Evolutionary conservation across 2,329 filamentous ascomycete species (phyloP).

Genomic region (Ilyonectria destructans): DNA sequence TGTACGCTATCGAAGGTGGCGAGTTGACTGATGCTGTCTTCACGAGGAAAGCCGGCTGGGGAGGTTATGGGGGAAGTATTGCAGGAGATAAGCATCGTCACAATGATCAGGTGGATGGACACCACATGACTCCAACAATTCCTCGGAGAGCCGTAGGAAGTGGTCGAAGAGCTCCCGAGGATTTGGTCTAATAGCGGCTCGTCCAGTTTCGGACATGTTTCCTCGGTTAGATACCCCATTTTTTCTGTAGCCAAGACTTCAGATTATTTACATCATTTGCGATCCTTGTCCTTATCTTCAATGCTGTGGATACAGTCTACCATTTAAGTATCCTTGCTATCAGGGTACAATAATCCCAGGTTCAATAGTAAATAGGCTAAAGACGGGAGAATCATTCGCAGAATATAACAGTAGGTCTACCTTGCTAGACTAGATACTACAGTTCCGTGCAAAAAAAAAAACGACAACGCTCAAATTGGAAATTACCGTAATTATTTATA

Average conservation of each 20-base stretch:
- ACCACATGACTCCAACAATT: constrained; percentile 27
- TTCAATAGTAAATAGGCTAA: too few relatives aligned
- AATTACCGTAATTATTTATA: too few relatives aligned
- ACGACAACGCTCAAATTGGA: too few relatives aligned
- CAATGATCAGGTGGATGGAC: not conserved
- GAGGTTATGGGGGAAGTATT: constrained; percentile 48
- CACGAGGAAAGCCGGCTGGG: constrained; percentile 75
- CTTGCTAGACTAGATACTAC: too few relatives aligned
- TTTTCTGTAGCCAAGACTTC: not conserved
- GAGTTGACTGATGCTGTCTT: constrained; percentile 71
- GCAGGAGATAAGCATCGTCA: constrained; percentile 22
- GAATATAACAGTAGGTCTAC: too few relatives aligned
- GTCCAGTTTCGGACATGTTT: not conserved
- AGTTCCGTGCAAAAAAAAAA: too few relatives aligned
- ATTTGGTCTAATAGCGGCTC: constrained; percentile 31
- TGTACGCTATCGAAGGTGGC: constrained; percentile 60
- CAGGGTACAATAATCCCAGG: too few relatives aligned
- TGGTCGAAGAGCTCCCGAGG: constrained; percentile 21
- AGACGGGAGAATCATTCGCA: too few relatives aligned
- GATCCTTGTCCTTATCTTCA: too few relatives aligned
- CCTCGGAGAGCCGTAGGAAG: constrained; percentile 38
- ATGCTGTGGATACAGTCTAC: too few relatives aligned
- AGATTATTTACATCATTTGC: too few relatives aligned
- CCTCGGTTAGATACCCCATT: not conserved
- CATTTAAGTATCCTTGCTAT: too few relatives aligned